A percentile compares a stretch with the other conserved stretches of the same genome.
These are phyloP conservation scores for Aquilaria sinensis DNA, from an alignment of 345 rosid genomes.

Conservation along the genomic window DNA sequence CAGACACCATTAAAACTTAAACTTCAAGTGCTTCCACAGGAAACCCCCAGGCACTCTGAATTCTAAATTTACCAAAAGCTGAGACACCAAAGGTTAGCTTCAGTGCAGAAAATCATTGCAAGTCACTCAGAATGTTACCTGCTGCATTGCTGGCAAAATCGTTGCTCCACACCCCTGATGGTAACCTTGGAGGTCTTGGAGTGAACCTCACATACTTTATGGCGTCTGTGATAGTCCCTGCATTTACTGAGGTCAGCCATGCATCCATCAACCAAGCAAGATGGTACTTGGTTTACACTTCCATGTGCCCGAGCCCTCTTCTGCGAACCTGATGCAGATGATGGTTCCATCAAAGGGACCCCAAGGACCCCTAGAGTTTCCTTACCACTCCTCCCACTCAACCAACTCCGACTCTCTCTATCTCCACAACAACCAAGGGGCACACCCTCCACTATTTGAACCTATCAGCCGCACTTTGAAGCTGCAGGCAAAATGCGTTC, in stretches of 20 bases:
- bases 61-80: no score
- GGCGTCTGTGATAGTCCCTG: constrained; percentile 70
- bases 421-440: constrained; percentile 11
- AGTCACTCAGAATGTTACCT: constrained; percentile 29
- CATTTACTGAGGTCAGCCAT: constrained; percentile 57
- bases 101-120: not conserved
- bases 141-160: constrained; percentile 90
- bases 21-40: no score
- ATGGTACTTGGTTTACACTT: constrained; percentile 35
- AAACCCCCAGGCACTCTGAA: no score
- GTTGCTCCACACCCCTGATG: constrained; percentile 51
- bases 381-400: constrained; percentile 14
- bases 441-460: constrained; percentile 8
- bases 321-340: constrained; percentile 27
- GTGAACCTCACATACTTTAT: constrained; percentile 71
- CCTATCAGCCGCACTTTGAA: constrained; percentile 2
- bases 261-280: constrained; percentile 79
- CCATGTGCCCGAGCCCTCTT: constrained; percentile 44
- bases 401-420: constrained; percentile 23
- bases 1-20: no score
- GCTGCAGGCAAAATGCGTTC: no score
- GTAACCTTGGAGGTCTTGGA: constrained; percentile 57
- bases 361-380: constrained; percentile 10
- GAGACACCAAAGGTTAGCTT: no score
- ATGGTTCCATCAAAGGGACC: constrained; percentile 41